Percentiles rank a stretch among this genome's conserved stretches.
These are phyloP conservation scores for Plenodomus lindquistii DNA, from an alignment of 2,329 filamentous ascomycete species.

Conservation along the genomic window DNA sequence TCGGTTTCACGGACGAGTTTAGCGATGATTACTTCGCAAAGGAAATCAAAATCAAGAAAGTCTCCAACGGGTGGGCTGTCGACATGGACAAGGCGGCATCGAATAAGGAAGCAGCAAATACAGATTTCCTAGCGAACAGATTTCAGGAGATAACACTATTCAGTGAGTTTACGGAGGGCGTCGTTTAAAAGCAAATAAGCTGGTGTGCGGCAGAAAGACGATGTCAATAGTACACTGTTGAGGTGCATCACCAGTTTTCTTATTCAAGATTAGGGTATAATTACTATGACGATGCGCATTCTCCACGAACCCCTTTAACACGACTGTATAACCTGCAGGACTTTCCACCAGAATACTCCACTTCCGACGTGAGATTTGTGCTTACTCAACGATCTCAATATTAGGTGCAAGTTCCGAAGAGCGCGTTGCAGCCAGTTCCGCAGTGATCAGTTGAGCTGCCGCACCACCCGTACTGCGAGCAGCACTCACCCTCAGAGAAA, in stretches of 20 bases:
- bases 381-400: no score
- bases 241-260: no score
- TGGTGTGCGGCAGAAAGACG: no score
- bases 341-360: no score
- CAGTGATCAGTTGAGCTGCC: conserved; percentile 3
- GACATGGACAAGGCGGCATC: conserved; percentile 1
- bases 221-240: no score
- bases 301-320: no score
- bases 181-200: conserved; percentile 1
- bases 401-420: conserved; percentile 4
- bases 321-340: no score
- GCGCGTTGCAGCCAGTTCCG: conserved; percentile 4
- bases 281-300: no score
- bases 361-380: no score
- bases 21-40: neutral
- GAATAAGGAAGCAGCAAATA: conserved; percentile 4
- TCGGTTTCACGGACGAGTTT: neutral
- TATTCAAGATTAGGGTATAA: no score
- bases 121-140: conserved; percentile 5
- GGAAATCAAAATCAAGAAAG: neutral
- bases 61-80: conserved; percentile 9
- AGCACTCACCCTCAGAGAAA: conserved; percentile 21
- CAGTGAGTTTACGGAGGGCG: conserved; percentile 15
- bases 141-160: conserved; percentile 17
- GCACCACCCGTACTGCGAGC: conserved; percentile 20